A percentile compares a stretch with the other conserved stretches of the same genome.
phyloP scores from a whole-genome alignment of 306 rosid genomes.

The Inga leiocalycina region DNA sequence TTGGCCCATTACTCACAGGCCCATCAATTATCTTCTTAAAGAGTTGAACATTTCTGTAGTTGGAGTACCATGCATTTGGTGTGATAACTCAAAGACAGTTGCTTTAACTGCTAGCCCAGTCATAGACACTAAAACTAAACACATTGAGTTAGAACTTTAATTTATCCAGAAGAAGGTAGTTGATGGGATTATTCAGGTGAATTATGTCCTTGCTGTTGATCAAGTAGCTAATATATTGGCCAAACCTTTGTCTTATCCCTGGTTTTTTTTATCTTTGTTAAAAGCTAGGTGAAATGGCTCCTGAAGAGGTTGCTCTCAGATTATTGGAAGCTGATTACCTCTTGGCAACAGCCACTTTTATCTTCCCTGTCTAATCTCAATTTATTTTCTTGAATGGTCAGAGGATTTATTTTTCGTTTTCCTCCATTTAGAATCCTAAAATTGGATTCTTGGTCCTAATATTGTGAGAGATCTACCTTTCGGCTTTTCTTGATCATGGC shows the following conservation, averaged over 20 bases:
- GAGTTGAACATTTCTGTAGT: background rate
- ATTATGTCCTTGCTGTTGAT: background rate
- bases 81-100: background rate
- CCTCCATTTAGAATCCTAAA: background rate
- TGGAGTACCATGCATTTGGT: background rate
- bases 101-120: background rate
- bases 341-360: background rate
- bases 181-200: background rate
- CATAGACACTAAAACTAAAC: background rate
- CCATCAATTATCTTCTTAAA: background rate
- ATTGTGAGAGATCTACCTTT: background rate
- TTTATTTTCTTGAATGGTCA: background rate
- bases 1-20: background rate
- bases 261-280: background rate
- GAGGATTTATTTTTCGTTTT: background rate
- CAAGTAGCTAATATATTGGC: background rate
- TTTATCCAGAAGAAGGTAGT: background rate
- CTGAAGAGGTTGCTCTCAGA: background rate
- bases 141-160: background rate
- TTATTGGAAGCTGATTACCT: background rate
- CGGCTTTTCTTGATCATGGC: background rate
- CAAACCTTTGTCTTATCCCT: background rate
- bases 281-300: background rate
- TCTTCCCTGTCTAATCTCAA: background rate
- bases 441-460: background rate